phyloP scores from a whole-genome alignment of 768 basidiomycete species.

The Tulasnella sp. region DNA sequence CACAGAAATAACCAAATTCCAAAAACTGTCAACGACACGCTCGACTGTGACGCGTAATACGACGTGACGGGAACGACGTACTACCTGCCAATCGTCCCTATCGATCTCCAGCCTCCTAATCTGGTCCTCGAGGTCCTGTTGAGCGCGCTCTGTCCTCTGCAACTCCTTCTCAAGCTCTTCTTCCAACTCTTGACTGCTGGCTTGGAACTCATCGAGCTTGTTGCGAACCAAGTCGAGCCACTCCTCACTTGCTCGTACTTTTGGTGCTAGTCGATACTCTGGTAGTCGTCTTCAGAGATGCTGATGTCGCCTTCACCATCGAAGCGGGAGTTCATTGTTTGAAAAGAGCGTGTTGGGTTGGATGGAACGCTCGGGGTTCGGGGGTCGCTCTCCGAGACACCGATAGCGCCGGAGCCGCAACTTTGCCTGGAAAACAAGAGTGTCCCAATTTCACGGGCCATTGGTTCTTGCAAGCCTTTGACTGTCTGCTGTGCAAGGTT shows the following conservation, averaged over 20 bases:
- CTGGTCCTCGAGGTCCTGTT: constrained; percentile 32
- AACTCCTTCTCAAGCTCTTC: too few relatives aligned
- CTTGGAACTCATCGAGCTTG: too few relatives aligned
- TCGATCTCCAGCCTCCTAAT: constrained; percentile 30
- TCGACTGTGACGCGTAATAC: background rate
- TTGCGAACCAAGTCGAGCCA: constrained; percentile 33
- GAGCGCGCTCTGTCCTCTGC: constrained; percentile 36
- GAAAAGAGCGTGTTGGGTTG: background rate
- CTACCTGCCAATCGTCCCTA: constrained; percentile 40
- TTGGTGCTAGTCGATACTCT: constrained; percentile 30
- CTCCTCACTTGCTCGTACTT: constrained; percentile 30
- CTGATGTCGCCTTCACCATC: background rate
- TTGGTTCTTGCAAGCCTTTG: too few relatives aligned
- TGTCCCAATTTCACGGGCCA: too few relatives aligned
- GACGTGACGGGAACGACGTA: too few relatives aligned
- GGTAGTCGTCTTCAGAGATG: background rate
- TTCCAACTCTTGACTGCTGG: too few relatives aligned
- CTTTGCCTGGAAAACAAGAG: too few relatives aligned
- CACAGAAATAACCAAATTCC: background rate
- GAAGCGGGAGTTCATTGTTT: background rate
- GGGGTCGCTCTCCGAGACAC: too few relatives aligned
- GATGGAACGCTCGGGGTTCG: background rate
- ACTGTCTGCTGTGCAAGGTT: too few relatives aligned
- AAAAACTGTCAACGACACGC: background rate
- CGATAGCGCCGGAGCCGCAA: too few relatives aligned